Base-by-base conservation (phyloP, 257 asterid genomes). In the Nyctanthes arbortristis region DNA sequence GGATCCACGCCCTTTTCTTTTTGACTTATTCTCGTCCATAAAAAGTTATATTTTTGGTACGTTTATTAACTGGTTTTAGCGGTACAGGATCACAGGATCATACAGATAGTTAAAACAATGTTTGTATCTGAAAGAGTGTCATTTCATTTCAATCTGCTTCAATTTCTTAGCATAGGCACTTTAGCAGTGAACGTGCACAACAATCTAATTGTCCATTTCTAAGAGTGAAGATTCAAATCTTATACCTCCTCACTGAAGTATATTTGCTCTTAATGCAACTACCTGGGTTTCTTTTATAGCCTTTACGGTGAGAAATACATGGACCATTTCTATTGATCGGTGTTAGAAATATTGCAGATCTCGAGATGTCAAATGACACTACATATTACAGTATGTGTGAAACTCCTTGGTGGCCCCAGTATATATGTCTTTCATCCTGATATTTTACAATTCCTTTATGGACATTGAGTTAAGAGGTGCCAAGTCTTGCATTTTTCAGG, bases 1-100 rank as follows among this genome's bases (percentile, higher is more conserved):
- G 13, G 28, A 40, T 37, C 72, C 69, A 61, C 60, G 62, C 63
- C 69, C 52, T 66, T 45, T 35, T 66, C 58, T 71, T 74, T n/a
- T 58, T 13, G 39, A 55, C 34, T 57, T 43, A 35, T 55, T 67
- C 59, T 40, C 49, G 32, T 65, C 22, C 22, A 24, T n/a, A 31
- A 29, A 52, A 47, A 39, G 31, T 49, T 57, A 55, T 56, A 7
- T 69, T 52, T 20, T 65, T 64, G 43, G 37, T 30, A 68, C 39
- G 31, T 60, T 67, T 65, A 31, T 69, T 11, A 58, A 63, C 27
- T 66, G 20, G 34, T n/a, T n/a, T n/a, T 22, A 56, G 43, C 33
- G 52, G 11, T 20, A 18, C 9, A 18, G 52, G 37, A 13, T 29
- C 14, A 4, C 39, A 43, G 18, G 27, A 0, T 63, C n/a, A n/a